These are phyloP conservation scores for Colletotrichum karsti DNA, from an alignment of 2,329 filamentous ascomycete species.

Conservation along the genomic window DNA sequence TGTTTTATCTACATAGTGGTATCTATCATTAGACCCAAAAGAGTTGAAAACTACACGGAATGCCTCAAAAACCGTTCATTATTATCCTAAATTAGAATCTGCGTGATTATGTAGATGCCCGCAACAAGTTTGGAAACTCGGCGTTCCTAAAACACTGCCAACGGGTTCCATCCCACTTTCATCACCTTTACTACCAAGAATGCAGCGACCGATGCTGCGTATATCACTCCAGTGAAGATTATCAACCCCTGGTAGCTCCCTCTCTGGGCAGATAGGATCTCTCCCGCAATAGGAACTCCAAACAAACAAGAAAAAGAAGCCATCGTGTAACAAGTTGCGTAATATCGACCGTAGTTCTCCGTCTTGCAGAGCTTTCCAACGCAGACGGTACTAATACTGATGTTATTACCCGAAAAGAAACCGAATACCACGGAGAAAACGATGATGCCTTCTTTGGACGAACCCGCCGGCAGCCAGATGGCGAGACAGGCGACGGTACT, in stretches of 20 bases:
- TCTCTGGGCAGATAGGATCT: conserved; percentile 62
- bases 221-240: conserved; percentile 69
- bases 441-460: conserved; percentile 67
- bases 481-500: conserved; percentile 70
- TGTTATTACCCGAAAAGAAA: conserved; percentile 81
- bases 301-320: conserved; percentile 71
- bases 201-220: conserved; percentile 61
- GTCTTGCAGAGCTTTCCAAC: conserved; percentile 84
- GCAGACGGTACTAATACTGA: conserved; percentile 84
- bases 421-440: conserved; percentile 82
- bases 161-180: too few species aligned
- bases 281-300: conserved; percentile 75
- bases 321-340: conserved; percentile 84
- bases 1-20: too few species aligned
- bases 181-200: conserved; percentile 68
- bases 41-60: too few species aligned
- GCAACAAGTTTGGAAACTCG: too few species aligned
- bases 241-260: conserved; percentile 74
- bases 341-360: conserved; percentile 84
- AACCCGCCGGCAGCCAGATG: conserved; percentile 78
- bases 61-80: too few species aligned
- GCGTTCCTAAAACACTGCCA: too few species aligned
- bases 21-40: too few species aligned
- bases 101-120: too few species aligned
- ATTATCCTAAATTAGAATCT: too few species aligned